These are phyloP conservation scores for Sporothrix globosa DNA, from an alignment of 2,329 filamentous ascomycete species.

Conservation along the genomic window DNA sequence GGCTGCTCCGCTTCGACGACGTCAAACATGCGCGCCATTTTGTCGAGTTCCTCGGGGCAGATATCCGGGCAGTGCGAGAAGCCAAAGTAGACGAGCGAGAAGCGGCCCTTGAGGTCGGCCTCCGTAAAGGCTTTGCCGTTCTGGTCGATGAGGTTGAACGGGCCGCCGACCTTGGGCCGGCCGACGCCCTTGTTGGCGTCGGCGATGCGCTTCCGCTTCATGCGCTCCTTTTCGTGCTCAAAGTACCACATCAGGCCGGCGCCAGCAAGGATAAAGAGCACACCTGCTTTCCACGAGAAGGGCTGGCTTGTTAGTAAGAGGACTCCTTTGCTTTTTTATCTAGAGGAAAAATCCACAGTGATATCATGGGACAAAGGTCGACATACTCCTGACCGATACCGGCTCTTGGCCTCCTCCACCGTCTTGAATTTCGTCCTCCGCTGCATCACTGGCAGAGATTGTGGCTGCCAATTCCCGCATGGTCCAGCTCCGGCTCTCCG, in stretches of 20 bases:
- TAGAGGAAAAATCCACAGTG: background rate
- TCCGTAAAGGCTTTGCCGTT: slow-evolving; percentile 77
- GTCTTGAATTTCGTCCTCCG: slow-evolving; percentile 54
- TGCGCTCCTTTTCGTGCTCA: slow-evolving; percentile 85
- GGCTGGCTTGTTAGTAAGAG: slow-evolving; percentile 57
- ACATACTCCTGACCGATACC: slow-evolving; percentile 59
- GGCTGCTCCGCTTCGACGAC: slow-evolving; percentile 59
- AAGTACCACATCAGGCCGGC: slow-evolving; percentile 85
- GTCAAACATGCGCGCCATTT: slow-evolving; percentile 97
- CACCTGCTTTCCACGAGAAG: slow-evolving; percentile 88
- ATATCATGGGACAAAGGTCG: no score
- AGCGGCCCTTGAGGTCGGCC: slow-evolving; percentile 82
- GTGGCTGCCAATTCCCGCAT: slow-evolving; percentile 30
- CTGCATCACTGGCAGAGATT: slow-evolving; percentile 42
- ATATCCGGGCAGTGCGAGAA: slow-evolving; percentile 99
- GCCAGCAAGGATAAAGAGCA: slow-evolving; percentile 81
- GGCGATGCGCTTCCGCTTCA: slow-evolving; percentile 85
- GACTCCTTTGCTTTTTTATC: no score
- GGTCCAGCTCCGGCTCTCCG: slow-evolving; percentile 27
- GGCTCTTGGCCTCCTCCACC: slow-evolving; percentile 62
- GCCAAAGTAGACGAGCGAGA: slow-evolving; percentile 90
- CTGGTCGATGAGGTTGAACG: slow-evolving; percentile 81
- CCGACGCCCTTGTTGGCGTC: slow-evolving; percentile 93
- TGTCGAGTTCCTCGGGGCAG: slow-evolving; percentile 97
- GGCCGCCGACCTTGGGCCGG: slow-evolving; percentile 87